Evolutionary conservation across 768 basidiomycete species (phyloP).

Genomic region (Lactarius hatsudake): DNA sequence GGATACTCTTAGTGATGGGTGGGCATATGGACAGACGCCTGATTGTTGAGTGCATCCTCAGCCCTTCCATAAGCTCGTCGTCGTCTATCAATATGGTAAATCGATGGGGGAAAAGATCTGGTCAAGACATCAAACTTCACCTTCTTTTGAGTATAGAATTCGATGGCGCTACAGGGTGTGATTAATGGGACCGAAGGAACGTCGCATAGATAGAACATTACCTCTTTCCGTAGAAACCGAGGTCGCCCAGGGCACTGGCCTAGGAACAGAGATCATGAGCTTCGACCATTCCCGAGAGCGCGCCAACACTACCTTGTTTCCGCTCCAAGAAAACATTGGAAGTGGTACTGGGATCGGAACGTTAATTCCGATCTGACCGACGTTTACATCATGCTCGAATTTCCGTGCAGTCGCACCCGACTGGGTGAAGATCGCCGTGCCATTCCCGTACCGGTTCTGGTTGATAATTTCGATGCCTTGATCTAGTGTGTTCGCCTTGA

Average conservation of each 20-base stretch:
- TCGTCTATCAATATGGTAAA: constrained; percentile 54
- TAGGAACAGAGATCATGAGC: constrained; percentile 28
- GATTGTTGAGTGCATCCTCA: constrained; percentile 75
- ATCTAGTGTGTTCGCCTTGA: constrained; percentile 80
- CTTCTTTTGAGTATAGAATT: constrained; percentile 97
- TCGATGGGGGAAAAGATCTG: neutral
- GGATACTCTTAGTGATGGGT: constrained; percentile 54
- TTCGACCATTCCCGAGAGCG: neutral
- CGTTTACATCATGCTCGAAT: constrained; percentile 85
- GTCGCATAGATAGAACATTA: constrained; percentile 32
- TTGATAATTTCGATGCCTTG: constrained; percentile 91
- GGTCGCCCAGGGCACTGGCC: constrained; percentile 79
- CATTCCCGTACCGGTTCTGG: constrained; percentile 88
- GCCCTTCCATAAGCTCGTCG: constrained; percentile 89
- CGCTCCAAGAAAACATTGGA: constrained; percentile 96
- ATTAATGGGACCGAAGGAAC: constrained; percentile 14
- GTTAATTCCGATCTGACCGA: constrained; percentile 93
- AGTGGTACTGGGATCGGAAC: constrained; percentile 90
- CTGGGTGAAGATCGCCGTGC: constrained; percentile 94
- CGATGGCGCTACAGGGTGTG: constrained; percentile 60
- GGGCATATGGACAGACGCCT: constrained; percentile 86
- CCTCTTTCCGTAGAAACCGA: constrained; percentile 91
- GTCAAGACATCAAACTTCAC: constrained; percentile 34
- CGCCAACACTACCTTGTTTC: constrained; percentile 63
- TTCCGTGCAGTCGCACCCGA: constrained; percentile 92